Base-by-base conservation (phyloP, 164 flowering plant species). In the Vitis rotundifolia region DNA sequence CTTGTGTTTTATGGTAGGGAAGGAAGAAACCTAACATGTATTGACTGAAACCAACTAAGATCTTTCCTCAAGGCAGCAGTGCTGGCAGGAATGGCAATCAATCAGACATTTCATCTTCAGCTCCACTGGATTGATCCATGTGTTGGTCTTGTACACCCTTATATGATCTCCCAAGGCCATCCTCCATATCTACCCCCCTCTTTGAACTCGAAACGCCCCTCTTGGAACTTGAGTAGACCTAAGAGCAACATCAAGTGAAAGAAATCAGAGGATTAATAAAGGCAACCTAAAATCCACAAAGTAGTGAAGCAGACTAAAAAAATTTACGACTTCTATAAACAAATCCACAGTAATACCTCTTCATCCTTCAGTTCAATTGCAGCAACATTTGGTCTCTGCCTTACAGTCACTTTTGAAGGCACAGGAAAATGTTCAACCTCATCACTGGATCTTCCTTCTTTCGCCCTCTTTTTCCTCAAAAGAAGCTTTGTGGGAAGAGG, bases 401-500 rank as follows among this genome's bases (percentile, higher is more conserved):
- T 87, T 15, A 91, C 93, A 13, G 98, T 93, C 59, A 93, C 80
- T 53, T 81, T 79, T 47, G 91, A 78, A 64, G 99, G 99, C 5
- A 73, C 80, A 3, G 94, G 97, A 76, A 86, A 93, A 58, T 93
- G 97, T 78, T 95, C 99, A 49, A 84, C 71, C 59, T 95, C 98
- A 16, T 93, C 89, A 26, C 61, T 68, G 29, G 93, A 79, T 77
- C 87, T 89, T 53, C 98, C 98, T 57, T 95, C 99, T 79, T 79
- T 91, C 2, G 98, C 90, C 75, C 89, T 83, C 86, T 86, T 93
- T 71, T 89, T 95, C 68, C 90, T 89, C 47, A 93, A 72, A 52
- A 79, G 74, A 59, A 93, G 91, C 85, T 89, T 95, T 28, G 92
- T 88, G 8, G 97, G 93, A 77, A 95, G 94, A 64, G 99, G 98